Conservation (phyloP, 768 basidiomycete species). For the Terana coerulea region DNA sequence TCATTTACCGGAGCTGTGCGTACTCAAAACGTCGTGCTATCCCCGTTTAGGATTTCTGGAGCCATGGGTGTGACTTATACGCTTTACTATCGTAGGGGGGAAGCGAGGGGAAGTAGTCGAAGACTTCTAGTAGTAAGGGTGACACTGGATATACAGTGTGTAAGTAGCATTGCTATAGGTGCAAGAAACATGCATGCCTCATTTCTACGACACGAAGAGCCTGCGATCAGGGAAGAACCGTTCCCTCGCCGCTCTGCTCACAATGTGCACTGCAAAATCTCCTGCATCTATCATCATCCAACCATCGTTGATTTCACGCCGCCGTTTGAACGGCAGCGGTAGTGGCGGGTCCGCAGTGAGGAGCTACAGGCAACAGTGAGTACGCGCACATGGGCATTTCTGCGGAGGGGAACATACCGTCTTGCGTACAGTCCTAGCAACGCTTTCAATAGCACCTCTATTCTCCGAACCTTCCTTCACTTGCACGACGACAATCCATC, state of each 20-base stretch:
- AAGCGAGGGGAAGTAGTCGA: too few relatives aligned
- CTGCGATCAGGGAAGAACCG: constrained; percentile 53
- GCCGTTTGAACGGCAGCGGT: constrained; percentile 58
- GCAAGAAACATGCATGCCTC: too few relatives aligned
- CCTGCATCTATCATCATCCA: constrained; percentile 88
- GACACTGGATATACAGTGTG: too few relatives aligned
- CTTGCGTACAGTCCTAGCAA: constrained; percentile 67
- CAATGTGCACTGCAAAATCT: constrained; percentile 73
- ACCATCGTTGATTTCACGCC: constrained; percentile 57
- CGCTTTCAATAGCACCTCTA: constrained; percentile 71
- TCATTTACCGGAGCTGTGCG: too few relatives aligned
- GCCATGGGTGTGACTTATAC: too few relatives aligned
- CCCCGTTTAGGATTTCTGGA: too few relatives aligned
- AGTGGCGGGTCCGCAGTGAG: constrained; percentile 55
- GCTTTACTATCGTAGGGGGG: too few relatives aligned
- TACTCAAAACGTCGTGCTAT: too few relatives aligned
- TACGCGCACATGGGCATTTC: background rate
- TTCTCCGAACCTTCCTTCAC: constrained; percentile 85
- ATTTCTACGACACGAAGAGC: background rate
- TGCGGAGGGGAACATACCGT: constrained; percentile 42
- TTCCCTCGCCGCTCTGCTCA: constrained; percentile 62
- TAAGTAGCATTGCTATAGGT: too few relatives aligned
- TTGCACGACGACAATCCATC: constrained; percentile 73
- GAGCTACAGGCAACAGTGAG: constrained; percentile 37
- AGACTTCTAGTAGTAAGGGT: too few relatives aligned